phyloP scores from a whole-genome alignment of 1,284 basidiomycete species.

The Sphaerobolus stellatus region DNA sequence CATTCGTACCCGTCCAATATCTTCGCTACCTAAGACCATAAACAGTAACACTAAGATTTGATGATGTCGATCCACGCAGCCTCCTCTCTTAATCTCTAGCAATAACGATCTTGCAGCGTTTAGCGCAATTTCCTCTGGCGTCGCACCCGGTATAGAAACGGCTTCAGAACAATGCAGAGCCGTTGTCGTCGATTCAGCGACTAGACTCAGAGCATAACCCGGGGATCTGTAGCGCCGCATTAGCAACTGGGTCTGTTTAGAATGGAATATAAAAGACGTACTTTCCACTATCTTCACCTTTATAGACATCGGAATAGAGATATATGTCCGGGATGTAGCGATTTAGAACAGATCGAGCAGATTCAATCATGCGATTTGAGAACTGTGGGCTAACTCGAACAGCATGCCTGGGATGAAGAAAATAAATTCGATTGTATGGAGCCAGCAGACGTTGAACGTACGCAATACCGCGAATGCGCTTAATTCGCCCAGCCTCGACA shows the following conservation, averaged over 20 bases:
- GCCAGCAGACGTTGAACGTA: conserved; percentile 42
- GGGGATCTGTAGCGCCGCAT: conserved; percentile 77
- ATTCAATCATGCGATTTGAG: conserved; percentile 96
- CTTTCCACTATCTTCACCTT: conserved; percentile 97
- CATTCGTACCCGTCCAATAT: conserved; percentile 89
- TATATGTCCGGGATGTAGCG: conserved; percentile 98
- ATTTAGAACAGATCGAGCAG: conserved; percentile 88
- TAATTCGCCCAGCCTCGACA: conserved; percentile 85
- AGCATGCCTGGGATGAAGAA: conserved; percentile 61
- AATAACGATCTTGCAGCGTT: conserved; percentile 78
- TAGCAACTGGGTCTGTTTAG: no score
- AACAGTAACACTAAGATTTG: conserved; percentile 86
- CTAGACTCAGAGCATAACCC: conserved; percentile 88
- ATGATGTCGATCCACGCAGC: conserved; percentile 89
- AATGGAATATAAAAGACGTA: no score
- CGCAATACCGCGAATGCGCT: conserved; percentile 94
- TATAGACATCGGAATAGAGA: conserved; percentile 97
- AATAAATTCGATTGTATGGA: neutral
- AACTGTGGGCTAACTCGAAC: conserved; percentile 97
- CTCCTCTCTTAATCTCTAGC: conserved; percentile 76
- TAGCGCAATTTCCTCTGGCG: conserved; percentile 92
- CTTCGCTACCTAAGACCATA: conserved; percentile 95
- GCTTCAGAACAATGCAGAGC: conserved; percentile 88
- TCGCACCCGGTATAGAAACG: conserved; percentile 70
- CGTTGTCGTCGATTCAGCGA: conserved; percentile 91